These are phyloP conservation scores for Syncephalastrum monosporum DNA, from an alignment of 371 early-diverging fungal species.

Conservation along the genomic window DNA sequence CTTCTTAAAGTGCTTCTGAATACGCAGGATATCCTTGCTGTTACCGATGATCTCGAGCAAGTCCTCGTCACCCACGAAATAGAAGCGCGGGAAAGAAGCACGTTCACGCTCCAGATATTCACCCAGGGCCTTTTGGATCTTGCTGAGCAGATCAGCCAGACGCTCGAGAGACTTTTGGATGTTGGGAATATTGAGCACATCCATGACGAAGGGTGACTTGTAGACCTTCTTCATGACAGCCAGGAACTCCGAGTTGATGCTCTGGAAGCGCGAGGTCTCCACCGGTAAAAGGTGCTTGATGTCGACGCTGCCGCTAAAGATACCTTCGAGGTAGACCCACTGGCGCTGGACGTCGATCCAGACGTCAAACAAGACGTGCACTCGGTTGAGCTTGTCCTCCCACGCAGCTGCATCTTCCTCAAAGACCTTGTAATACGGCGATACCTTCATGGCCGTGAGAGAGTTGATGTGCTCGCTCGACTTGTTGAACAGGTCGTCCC, in stretches of 20 bases:
- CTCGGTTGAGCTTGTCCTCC: slow-evolving; percentile 96
- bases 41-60: slow-evolving; percentile 98
- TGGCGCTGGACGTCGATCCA: slow-evolving; percentile 99
- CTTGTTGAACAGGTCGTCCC: slow-evolving; percentile 97
- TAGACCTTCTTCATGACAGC: slow-evolving; percentile 97
- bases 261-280: slow-evolving; percentile 93
- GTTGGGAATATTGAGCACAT: slow-evolving; percentile 89
- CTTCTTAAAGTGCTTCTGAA: slow-evolving; percentile 98
- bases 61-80: slow-evolving; percentile 99
- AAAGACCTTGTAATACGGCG: slow-evolving; percentile 97
- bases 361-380: slow-evolving; percentile 95
- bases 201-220: slow-evolving; percentile 94
- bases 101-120: slow-evolving; percentile 98
- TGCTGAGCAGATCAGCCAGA: slow-evolving; percentile 86
- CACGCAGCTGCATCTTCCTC: slow-evolving; percentile 94
- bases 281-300: slow-evolving; percentile 96
- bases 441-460: slow-evolving; percentile 94
- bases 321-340: slow-evolving; percentile 99
- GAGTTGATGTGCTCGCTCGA: slow-evolving; percentile 95
- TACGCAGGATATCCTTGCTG: slow-evolving; percentile 90
- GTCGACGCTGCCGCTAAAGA: slow-evolving; percentile 93
- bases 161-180: slow-evolving; percentile 96
- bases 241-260: slow-evolving; percentile 97
- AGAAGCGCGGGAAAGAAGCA: slow-evolving; percentile 97
- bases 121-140: slow-evolving; percentile 97